Conservation (phyloP, 78 protist genomes). For the Dictyostelium firmibasis region DNA sequence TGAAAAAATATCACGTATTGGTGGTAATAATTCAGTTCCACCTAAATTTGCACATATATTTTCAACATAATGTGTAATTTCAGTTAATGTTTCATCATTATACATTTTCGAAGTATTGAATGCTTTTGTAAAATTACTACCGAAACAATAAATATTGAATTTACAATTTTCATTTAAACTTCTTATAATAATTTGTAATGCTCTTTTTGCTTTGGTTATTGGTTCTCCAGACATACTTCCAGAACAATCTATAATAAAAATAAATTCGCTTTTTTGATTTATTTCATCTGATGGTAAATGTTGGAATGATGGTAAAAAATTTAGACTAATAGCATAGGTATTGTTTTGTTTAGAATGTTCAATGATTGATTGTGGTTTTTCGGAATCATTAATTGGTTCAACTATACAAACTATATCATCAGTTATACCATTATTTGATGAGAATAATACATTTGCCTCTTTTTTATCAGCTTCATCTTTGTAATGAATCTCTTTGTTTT, state of each 20-base stretch:
- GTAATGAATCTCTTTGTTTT: neutral
- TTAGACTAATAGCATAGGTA: neutral
- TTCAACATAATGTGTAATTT: neutral
- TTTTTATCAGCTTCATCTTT: neutral
- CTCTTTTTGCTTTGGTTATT: conserved; percentile 13
- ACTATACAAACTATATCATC: neutral
- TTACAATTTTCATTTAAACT: neutral
- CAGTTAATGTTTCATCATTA: neutral
- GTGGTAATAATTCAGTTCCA: conserved; percentile 35
- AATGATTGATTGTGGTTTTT: conserved; percentile 2
- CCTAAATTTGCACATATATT: conserved; percentile 24
- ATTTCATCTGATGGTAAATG: neutral
- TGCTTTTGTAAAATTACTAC: neutral
- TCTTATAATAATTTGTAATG: conserved; percentile 21
- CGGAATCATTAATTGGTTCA: neutral
- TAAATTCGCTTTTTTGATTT: conserved; percentile 21
- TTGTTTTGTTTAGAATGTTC: neutral
- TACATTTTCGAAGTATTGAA: neutral
- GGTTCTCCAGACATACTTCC: conserved; percentile 31
- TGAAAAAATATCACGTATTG: neutral
- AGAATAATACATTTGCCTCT: neutral
- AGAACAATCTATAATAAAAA: neutral
- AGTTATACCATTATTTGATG: neutral
- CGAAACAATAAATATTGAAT: conserved; percentile 22
- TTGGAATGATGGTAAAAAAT: neutral